Base-by-base conservation (phyloP, 441 rosid genomes). In the Pelargonium fulgidum region DNA sequence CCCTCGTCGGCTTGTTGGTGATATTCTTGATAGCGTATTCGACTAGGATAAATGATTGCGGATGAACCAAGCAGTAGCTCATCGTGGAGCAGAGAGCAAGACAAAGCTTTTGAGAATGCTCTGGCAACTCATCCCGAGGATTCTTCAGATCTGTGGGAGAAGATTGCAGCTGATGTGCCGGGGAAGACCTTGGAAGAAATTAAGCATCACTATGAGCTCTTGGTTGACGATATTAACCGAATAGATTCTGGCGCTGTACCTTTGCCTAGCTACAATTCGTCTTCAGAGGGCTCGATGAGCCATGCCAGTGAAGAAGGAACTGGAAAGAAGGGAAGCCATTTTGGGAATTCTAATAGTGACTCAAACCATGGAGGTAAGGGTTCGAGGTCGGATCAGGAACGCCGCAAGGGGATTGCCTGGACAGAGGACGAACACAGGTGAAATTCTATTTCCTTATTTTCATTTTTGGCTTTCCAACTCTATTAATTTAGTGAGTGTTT, bases 351-450 rank as follows among this genome's bases (percentile, higher is more conserved):
- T 73, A 78, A 77, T 71, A 76, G 87, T 8, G 93, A 90, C 56
- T 82, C 90, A 52, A 81, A 78, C 71, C 96, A 92, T 41, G 96
- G 88, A 73, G 83, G 81, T 76, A 94, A 92, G 82, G 74, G 75
- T 76, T 87, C 96, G 39, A 90, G 90, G 76, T 77, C 94, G 7
- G 99, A 92, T 75, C 97, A 91, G 81, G 99, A 94, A 77, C 90
- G 96, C 2, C 90, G 98, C 14, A 94, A 92, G 77, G 98, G 99
- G 70, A 89, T 89, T 80, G 97, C 97, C 29, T 94, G 99, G 99
- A 85, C 97, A 0, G 99, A 94, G 83, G 97, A 92, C 62, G 99
- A 94, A 67, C 99, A 94, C 87, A 87, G 97, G 99, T 94, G 75
- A 81, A 47, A 62, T 74, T 65, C 68, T 66, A 3, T 24, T 36